These are phyloP conservation scores for Chenopodium formosanum DNA, from an alignment of 148 eudicot species.

Conservation along the genomic window DNA sequence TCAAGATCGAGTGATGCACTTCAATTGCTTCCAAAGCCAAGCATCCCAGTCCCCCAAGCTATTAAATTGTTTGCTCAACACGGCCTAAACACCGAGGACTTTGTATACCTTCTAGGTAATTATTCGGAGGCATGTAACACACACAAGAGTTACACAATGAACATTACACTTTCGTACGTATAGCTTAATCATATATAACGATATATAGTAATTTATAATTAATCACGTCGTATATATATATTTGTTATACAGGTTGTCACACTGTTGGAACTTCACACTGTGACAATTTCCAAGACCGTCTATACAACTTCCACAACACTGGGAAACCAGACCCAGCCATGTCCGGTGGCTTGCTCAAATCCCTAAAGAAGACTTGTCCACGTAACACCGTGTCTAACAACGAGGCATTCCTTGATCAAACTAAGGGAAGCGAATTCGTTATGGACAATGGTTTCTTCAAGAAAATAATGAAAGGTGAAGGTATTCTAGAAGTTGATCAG, in stretches of 20 bases:
- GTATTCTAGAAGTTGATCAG: constrained; percentile 29
- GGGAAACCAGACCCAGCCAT: constrained; percentile 34
- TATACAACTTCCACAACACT: constrained; percentile 15
- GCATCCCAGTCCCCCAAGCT: constrained; percentile 10
- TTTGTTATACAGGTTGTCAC: constrained; percentile 19
- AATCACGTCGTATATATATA: too few species aligned
- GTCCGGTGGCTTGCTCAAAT: constrained; percentile 22
- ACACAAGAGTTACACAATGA: too few species aligned
- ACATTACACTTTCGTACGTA: too few species aligned
- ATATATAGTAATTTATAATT: too few species aligned
- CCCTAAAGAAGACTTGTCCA: constrained; percentile 37
- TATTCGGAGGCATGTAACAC: too few species aligned
- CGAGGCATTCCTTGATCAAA: constrained; percentile 25
- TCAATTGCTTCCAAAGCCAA: neutral
- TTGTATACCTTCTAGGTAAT: constrained; percentile 31
- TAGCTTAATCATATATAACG: too few species aligned
- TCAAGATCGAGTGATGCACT: constrained; percentile 24
- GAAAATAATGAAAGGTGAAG: constrained; percentile 11
- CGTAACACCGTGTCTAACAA: neutral
- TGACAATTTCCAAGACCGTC: constrained; percentile 20
- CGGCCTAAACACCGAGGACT: constrained; percentile 14
- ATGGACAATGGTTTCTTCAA: constrained; percentile 25
- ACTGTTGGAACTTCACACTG: constrained; percentile 29
- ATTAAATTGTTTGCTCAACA: constrained; percentile 6
- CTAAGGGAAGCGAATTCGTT: constrained; percentile 19